A percentile compares a stretch with the other conserved stretches of the same genome.
phyloP scores from a whole-genome alignment of 352 stramenopile species.

The Pythium sp. region DNA sequence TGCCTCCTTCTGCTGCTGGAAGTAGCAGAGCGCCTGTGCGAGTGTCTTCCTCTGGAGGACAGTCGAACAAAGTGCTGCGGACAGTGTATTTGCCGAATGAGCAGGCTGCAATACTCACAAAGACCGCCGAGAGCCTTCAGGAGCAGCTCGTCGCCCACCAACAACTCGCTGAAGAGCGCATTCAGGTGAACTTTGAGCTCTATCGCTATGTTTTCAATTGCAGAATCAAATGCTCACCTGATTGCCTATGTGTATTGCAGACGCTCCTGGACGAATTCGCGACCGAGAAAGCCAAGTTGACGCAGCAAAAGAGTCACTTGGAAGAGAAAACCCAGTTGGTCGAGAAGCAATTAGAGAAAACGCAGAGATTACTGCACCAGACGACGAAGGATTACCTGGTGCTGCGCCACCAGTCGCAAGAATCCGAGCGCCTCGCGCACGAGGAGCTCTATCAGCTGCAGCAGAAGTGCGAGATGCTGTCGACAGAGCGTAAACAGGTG shows the following conservation, averaged over 20 bases:
- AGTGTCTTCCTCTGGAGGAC: conserved; percentile 15
- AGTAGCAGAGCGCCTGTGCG: conserved; percentile 19
- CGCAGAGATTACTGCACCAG: conserved; percentile 56
- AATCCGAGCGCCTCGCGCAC: conserved; percentile 49
- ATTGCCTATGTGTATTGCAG: conserved; percentile 16
- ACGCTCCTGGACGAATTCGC: conserved; percentile 52
- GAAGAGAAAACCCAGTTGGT: conserved; percentile 33
- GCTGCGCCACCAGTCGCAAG: conserved; percentile 62
- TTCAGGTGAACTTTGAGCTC: conserved; percentile 37
- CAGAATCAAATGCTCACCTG: background rate
- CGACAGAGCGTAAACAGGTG: conserved; percentile 38
- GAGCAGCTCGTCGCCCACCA: conserved; percentile 58
- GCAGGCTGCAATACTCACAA: conserved; percentile 44
- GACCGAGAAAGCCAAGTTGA: conserved; percentile 49
- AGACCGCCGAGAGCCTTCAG: conserved; percentile 55
- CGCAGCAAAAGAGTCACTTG: conserved; percentile 32
- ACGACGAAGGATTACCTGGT: conserved; percentile 80
- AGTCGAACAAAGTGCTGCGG: conserved; percentile 48
- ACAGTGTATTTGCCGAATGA: conserved; percentile 82
- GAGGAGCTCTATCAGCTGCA: conserved; percentile 54
- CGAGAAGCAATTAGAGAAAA: conserved; percentile 52
- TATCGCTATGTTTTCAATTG: background rate
- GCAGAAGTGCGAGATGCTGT: conserved; percentile 34
- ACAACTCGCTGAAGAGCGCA: conserved; percentile 48
- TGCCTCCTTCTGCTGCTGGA: conserved; percentile 7